Evolutionary conservation across 2,329 filamentous ascomycete species (phyloP).

Genomic region (Neonectria ditissima): DNA sequence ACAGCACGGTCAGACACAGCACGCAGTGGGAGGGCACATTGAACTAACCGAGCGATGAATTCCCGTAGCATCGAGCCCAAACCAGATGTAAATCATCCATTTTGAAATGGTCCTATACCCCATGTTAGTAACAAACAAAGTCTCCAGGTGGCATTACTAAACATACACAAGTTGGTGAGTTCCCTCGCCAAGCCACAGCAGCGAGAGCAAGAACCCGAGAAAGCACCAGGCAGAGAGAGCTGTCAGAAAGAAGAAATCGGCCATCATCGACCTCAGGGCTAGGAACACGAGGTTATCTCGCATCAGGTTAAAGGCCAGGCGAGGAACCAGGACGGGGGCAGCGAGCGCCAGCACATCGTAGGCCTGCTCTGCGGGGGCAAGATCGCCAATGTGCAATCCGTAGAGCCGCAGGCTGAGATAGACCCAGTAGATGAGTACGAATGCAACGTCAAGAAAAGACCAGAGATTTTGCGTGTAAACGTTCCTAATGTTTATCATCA

Average conservation of each 20-base stretch:
- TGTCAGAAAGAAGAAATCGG: conserved; percentile 83
- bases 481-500: conserved; percentile 61
- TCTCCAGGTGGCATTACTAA: neutral
- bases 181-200: conserved; percentile 81
- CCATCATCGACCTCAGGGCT: conserved; percentile 85
- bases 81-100: conserved; percentile 97
- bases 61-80: conserved; percentile 81
- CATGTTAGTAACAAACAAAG: conserved; percentile 22
- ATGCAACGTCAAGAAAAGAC: conserved; percentile 87
- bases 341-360: conserved; percentile 84
- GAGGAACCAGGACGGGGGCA: conserved; percentile 81
- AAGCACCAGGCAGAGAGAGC: conserved; percentile 85
- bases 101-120: conserved; percentile 74
- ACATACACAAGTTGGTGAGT: conserved; percentile 67
- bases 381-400: conserved; percentile 64
- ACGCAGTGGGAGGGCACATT: neutral
- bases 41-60: conserved; percentile 66
- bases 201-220: conserved; percentile 81
- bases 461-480: conserved; percentile 91
- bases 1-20: conserved; percentile 18
- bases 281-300: conserved; percentile 88
- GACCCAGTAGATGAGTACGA: conserved; percentile 75
- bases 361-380: conserved; percentile 71
- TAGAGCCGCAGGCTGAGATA: conserved; percentile 78
- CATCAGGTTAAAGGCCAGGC: conserved; percentile 84